Percentiles rank a stretch among this genome's conserved stretches.
These are phyloP conservation scores for Clavispora santaluciae DNA, from an alignment of 805 yeast species.

Conservation along the genomic window DNA sequence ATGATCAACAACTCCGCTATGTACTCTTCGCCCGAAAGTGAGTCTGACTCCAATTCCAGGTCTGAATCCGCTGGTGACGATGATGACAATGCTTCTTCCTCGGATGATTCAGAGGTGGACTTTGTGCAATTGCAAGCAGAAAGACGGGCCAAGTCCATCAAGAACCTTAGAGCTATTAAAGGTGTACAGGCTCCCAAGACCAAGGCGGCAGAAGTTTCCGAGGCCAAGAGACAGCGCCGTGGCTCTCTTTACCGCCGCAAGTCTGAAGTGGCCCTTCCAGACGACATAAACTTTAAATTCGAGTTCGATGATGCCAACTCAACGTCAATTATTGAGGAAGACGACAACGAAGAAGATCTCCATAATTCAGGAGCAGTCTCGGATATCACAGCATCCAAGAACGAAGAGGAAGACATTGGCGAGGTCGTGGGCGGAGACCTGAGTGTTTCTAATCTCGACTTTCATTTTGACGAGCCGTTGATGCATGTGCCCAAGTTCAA, in stretches of 20 bases:
- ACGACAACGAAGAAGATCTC: slow-evolving; percentile 13
- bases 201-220: slow-evolving; percentile 4
- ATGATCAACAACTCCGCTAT: slow-evolving; percentile 17
- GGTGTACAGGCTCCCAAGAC: slow-evolving; percentile 7
- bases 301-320: slow-evolving; percentile 33
- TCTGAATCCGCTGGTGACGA: slow-evolving; percentile 13
- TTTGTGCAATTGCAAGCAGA: slow-evolving; percentile 69
- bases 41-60: slow-evolving; percentile 25
- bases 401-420: slow-evolving; percentile 57
- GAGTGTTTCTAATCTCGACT: slow-evolving; percentile 14
- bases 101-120: slow-evolving; percentile 64
- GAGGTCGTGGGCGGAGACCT: slow-evolving; percentile 36
- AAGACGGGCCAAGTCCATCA: slow-evolving; percentile 52
- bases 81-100: slow-evolving; percentile 33
- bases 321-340: slow-evolving; percentile 10
- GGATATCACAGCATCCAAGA: background rate
- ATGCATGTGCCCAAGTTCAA: slow-evolving; percentile 50
- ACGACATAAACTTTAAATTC: slow-evolving; percentile 37
- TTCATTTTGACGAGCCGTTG: slow-evolving; percentile 28
- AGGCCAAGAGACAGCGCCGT: slow-evolving; percentile 7
- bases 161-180: slow-evolving; percentile 34
- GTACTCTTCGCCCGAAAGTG: slow-evolving; percentile 25
- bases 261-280: slow-evolving; percentile 38
- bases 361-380: background rate
- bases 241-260: slow-evolving; percentile 22